phyloP scores from a whole-genome alignment of 805 yeast species.

The Kuraishia molischiana region DNA sequence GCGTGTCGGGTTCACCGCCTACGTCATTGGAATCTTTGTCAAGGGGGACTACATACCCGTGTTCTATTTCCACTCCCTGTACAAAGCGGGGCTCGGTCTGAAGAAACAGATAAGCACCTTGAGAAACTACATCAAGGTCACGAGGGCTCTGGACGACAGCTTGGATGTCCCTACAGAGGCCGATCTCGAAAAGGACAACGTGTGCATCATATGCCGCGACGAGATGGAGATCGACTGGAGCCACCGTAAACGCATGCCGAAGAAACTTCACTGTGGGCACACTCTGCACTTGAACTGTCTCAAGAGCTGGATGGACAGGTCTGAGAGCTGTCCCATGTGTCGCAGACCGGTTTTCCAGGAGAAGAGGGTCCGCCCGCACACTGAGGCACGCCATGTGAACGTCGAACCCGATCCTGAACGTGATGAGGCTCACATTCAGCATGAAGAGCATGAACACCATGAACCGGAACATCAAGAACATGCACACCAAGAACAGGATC shows the following conservation, averaged over 20 bases:
- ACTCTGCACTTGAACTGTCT: conserved; percentile 84
- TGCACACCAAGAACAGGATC: conserved; percentile 1
- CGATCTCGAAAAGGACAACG: conserved; percentile 52
- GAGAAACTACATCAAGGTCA: conserved; percentile 28
- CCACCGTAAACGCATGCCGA: conserved; percentile 47
- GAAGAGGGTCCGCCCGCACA: background rate
- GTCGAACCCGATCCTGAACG: background rate
- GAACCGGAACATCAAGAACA: conserved; percentile 1
- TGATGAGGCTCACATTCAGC: too few relatives aligned
- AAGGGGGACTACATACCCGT: conserved; percentile 21
- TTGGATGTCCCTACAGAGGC: conserved; percentile 52
- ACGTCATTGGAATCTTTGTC: conserved; percentile 35
- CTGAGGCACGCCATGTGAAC: background rate
- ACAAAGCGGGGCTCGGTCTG: conserved; percentile 15
- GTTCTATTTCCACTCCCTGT: conserved; percentile 19
- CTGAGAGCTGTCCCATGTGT: conserved; percentile 91
- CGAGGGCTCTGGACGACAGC: conserved; percentile 53
- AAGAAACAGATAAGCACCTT: conserved; percentile 26
- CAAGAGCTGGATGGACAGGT: conserved; percentile 86
- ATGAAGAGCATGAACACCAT: background rate
- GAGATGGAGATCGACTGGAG: conserved; percentile 43
- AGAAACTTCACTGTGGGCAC: conserved; percentile 76
- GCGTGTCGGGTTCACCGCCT: conserved; percentile 35
- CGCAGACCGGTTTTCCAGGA: conserved; percentile 52
- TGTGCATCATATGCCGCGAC: conserved; percentile 89